Base-by-base conservation (phyloP, 1,284 basidiomycete genomes). In the Papiliotrema fonsecae region DNA sequence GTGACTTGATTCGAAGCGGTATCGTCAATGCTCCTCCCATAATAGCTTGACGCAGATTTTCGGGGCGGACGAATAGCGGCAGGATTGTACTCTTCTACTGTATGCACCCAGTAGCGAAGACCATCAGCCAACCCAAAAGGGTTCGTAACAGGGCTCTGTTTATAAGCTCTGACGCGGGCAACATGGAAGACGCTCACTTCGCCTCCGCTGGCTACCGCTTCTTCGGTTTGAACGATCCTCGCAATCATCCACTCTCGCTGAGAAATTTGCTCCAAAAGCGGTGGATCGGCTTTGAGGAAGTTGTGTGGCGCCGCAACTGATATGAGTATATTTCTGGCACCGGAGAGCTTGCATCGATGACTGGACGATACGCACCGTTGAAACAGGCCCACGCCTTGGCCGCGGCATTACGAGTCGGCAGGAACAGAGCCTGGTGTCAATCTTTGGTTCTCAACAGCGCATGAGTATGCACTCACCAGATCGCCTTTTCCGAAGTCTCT, bases 341-440 rank as follows among this genome's bases (percentile, higher is more conserved):
- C 38, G 25, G 11, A 19, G 40, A 46, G n/a, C n/a, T n/a, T n/a
- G n/a, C n/a, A n/a, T n/a, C n/a, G n/a, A n/a, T n/a, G n/a, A n/a
- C n/a, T n/a, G 42, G 22, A 7, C n/a, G 35, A 56, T 19, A 35
- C 56, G 58, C 32, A 62, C 61, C 86, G 72, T 96, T 96, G 75
- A 96, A 96, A 16, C 91, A 92, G n/a, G 92, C 92, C 91, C 91
- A 97, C 0, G 89, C 87, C 67, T 90, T 90, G 34, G 86, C 85
- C 1, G 88, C 81, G 18, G 90, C 88, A 70, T 96, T 96, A 42
- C 93, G 79, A 0, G 96, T 97, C 1, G 94, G 94, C 26, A 98
- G 77, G 74, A 98, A 99, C 31, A 99, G 78, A 0, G 92, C 73
- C 56, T 67, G 45, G 6, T 1, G 14, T 35, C 48, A 49, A 49